phyloP scores from a whole-genome alignment of 192 early-diverging fungal genomes.

The Coemansia aciculifera region DNA sequence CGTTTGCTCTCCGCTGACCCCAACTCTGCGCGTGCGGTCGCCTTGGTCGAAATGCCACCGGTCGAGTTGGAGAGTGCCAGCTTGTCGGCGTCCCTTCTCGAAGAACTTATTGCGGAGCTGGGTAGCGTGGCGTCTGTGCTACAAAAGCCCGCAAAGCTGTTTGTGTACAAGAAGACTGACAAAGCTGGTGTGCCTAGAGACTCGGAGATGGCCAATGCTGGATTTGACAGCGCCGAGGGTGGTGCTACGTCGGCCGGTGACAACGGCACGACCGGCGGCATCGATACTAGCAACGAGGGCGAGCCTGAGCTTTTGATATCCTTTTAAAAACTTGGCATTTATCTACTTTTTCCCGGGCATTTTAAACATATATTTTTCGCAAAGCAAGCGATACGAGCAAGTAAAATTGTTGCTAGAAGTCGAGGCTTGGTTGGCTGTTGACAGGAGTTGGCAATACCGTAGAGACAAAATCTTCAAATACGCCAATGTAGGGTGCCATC shows the following conservation, averaged over 20 bases:
- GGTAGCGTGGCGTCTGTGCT: constrained; percentile 91
- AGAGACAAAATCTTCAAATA: constrained; percentile 70
- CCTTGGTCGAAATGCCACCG: constrained; percentile 86
- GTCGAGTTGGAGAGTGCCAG: constrained; percentile 68
- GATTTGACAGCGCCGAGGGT: constrained; percentile 11
- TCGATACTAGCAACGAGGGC: constrained; percentile 33
- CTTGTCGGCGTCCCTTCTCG: constrained; percentile 73
- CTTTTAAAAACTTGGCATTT: constrained; percentile 14
- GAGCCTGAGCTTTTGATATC: constrained; percentile 55
- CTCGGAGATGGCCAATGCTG: constrained; percentile 8
- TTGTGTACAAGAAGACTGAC: constrained; percentile 57
- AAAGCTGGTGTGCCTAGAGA: constrained; percentile 39
- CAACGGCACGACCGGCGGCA: constrained; percentile 1
- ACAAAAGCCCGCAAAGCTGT: constrained; percentile 83
- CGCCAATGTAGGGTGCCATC: constrained; percentile 59
- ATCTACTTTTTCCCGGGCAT: not conserved
- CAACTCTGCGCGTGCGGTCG: constrained; percentile 87
- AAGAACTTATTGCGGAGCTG: constrained; percentile 87
- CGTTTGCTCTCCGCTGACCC: constrained; percentile 92
- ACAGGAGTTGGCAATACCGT: constrained; percentile 13
- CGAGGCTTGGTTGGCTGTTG: constrained; percentile 27
- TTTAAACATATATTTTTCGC: not conserved
- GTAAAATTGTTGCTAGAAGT: constrained; percentile 22
- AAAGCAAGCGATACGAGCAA: not conserved
- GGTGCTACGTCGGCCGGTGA: constrained; percentile 10